Base-by-base conservation (phyloP, 1,284 basidiomycete species). In the Sutorius eximius region DNA sequence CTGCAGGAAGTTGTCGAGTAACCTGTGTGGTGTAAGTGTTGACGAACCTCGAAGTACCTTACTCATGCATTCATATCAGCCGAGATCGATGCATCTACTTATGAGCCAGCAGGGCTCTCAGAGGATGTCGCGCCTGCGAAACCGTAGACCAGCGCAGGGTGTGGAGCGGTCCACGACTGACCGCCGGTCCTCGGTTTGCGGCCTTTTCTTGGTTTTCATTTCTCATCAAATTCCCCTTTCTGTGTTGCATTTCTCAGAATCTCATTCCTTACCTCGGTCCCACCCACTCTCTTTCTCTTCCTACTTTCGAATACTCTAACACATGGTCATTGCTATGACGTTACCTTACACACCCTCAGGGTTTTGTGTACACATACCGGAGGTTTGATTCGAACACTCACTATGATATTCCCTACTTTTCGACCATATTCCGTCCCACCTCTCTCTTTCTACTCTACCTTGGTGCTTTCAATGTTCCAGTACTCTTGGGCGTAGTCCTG, bases 401-500 rank as follows among this genome's bases (percentile, higher is more conserved):
- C 38, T 53, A 60, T 49, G 53, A 54, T 54, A 51, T 43, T 38
- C n/a, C 27, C 22, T 16, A 32, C 34, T n/a, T 53, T 32, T 42
- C n/a, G 18, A 43, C 49, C 12, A 27, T 24, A 46, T 40, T 30
- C 41, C 46, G 11, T 37, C 24, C 18, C 27, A 30, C 18, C 24
- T 10, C 37, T 45, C 11, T 20, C 38, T 45, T 20, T 36, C 51
- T 56, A 68, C 45, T 70, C 58, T 38, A 77, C 59, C 50, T 70
- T 75, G 61, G 63, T 63, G 46, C 73, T 71, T 64, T 88, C 86
- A 45, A 89, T 76, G 69, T 87, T 88, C 86, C 87, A 88, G 71
- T 85, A 88, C 62, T 84, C 86, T 72, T 91, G 84, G 2, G 92
- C 93, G 63, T 95, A 95, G 70, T 93, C 90, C 63, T 86, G 83